Evolutionary conservation across 1,139 yeast genomes (phyloP), one percentile per base, ranked within the genome.

Genomic region (Suhomyces choctaworum): DNA sequence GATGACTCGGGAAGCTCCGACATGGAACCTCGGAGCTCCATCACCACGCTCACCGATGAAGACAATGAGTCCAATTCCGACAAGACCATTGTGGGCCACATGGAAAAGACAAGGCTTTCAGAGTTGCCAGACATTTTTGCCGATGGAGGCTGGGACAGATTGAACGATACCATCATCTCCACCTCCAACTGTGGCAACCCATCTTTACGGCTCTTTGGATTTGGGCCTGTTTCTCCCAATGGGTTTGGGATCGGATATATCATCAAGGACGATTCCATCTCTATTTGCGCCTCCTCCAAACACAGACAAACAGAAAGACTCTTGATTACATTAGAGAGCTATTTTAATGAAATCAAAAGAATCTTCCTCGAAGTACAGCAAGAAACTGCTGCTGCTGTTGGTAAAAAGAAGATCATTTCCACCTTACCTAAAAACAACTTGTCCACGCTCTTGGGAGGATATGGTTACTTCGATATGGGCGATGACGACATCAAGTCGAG

Each of bases 231-330:
- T 5, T 76, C 88, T 22, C 81, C 94, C 15, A 88, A 84, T 51
- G 97, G 97, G 11, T 89, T 85, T 63, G 97, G 97, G 17, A 74
- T 89, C 32, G 96, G 96, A 3, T 89, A 89, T 59, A 88, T 89
- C 50, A 83, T 89, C 52, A 87, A 89, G 58, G 88, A 79, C 40
- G 88, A 86, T 52, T 81, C 92, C 4, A 78, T 89, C 36, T 82
- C 95, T 2, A 78, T 89, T 26, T 88, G 96, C 58, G 94, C 87
- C 1, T 79, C 94, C 17, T 87, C 96, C 6, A 89, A 87, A 62
- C 96, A 89, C 60, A 76, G 96, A 45, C 97, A 89, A 64, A 89
- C 97, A 1, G 69, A 76, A 45, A 76, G 97, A 59, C 85, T 86
- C 54, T 73, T 86, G 45, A 85, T 82, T 36, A 84, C 92, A 1